Evolutionary conservation across 2,329 filamentous ascomycete species (phyloP), one percentile per base, ranked within the genome.

Genomic region (Colletotrichum sp.): DNA sequence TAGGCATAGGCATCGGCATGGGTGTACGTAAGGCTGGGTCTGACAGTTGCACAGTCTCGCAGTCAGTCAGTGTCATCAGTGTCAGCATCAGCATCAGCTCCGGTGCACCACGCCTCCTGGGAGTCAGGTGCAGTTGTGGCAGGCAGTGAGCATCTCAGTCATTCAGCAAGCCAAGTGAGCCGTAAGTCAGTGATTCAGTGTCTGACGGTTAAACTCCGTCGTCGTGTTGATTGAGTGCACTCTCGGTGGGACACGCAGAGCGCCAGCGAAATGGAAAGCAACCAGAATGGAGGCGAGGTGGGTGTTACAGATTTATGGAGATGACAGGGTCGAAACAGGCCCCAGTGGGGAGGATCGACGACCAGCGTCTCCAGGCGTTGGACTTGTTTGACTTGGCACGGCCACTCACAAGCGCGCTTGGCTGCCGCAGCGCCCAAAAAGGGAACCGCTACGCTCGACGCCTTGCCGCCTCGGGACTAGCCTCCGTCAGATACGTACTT

Each of bases 231-330:
- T 10, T 28, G 55, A 58, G 55, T 28, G 55, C 43, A 48, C 43
- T 48, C n/a, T 48, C 24, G 13, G 55, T 58, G 55, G 55, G 55
- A 58, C 55, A 24, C 43, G 43, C 58, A 61, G 9, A 32, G 18
- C 26, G 30, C 12, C 24, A 30, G 30, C 60, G n/a, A 62, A 32
- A 61, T 6, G 60, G 18, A 62, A 32, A 62, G 18, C n/a, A 6
- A 4, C 15, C 10, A 34, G 1, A 28, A 13, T 64, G 60, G 32
- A 26, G 60, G 60, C 60, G 48, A 65, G 56, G 66, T 76, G 36
- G 71, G 70, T 32, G 74, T 76, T 75, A 74, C 71, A 76, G 74
- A 76, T 76, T 76, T 66, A 76, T 66, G 36, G 71, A 76, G 71
- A 74, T 75, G 61, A 60, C 66, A 62, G 73, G 71, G 61, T 76